Evolutionary conservation across 306 rosid species (phyloP).

Genomic region (Acacia confusa): DNA sequence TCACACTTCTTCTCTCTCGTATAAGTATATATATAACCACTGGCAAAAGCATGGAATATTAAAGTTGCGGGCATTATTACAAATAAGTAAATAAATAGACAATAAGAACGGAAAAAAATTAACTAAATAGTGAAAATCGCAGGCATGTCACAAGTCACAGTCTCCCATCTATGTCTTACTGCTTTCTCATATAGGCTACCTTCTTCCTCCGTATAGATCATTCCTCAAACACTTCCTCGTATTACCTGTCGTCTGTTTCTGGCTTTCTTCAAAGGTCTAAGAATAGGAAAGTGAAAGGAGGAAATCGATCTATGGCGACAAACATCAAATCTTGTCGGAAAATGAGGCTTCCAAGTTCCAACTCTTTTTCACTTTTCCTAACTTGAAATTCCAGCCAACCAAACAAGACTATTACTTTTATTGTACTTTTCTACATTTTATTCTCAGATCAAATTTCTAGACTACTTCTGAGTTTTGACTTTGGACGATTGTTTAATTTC

Average conservation of each 20-base stretch:
- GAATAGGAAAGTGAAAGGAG: background rate
- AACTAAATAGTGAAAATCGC: too few species aligned
- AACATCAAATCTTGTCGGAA: too few species aligned
- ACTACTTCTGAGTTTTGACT: background rate
- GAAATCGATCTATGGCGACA: background rate
- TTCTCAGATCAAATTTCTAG: background rate
- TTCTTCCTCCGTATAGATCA: conserved; percentile 12
- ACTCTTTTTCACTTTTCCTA: background rate
- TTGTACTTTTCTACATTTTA: background rate
- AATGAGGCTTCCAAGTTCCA: too few species aligned
- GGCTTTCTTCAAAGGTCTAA: too few species aligned
- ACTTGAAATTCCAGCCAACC: background rate
- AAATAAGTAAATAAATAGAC: too few species aligned
- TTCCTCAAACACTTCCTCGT: background rate
- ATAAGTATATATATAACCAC: too few species aligned
- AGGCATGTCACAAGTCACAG: too few species aligned
- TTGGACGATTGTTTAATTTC: background rate
- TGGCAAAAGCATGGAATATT: too few species aligned
- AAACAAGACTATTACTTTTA: background rate
- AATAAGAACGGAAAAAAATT: too few species aligned
- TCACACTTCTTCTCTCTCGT: too few species aligned
- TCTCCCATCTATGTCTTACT: too few species aligned
- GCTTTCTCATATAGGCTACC: conserved; percentile 13
- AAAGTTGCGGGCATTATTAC: too few species aligned
- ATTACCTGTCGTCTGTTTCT: background rate